Percentiles rank a stretch among this genome's conserved stretches.
Evolutionary conservation across 768 basidiomycete genomes (phyloP).

Genomic region (Boletus pseudo-olivaceus): DNA sequence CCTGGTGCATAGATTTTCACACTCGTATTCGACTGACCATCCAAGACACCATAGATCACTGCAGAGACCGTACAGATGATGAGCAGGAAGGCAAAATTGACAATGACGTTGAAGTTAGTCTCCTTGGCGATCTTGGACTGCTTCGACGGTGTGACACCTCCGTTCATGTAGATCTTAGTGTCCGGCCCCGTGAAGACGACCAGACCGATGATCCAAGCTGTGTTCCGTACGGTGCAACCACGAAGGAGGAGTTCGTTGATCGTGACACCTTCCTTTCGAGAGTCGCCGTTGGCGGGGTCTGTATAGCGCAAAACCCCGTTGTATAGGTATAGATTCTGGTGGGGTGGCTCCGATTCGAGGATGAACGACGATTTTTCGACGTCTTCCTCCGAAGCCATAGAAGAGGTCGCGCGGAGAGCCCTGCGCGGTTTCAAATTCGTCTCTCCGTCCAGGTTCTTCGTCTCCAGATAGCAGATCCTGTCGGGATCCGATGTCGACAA

Average conservation of each 20-base stretch:
- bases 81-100: slow-evolving; percentile 82
- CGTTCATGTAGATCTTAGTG: slow-evolving; percentile 90
- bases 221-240: slow-evolving; percentile 87
- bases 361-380: slow-evolving; percentile 82
- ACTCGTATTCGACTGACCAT: slow-evolving; percentile 59
- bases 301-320: slow-evolving; percentile 80
- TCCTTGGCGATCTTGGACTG: slow-evolving; percentile 97
- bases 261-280: slow-evolving; percentile 65
- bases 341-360: slow-evolving; percentile 90
- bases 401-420: slow-evolving; percentile 70
- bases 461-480: slow-evolving; percentile 92
- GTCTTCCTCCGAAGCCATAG: slow-evolving; percentile 83
- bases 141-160: slow-evolving; percentile 93
- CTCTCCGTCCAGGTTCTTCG: slow-evolving; percentile 97
- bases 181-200: slow-evolving; percentile 92
- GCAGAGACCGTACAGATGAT: slow-evolving; percentile 75
- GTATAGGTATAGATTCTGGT: slow-evolving; percentile 90
- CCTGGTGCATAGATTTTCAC: slow-evolving; percentile 68
- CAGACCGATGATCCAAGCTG: slow-evolving; percentile 89
- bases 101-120: slow-evolving; percentile 96
- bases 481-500: slow-evolving; percentile 90
- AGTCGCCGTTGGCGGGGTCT: slow-evolving; percentile 47
- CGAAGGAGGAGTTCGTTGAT: slow-evolving; percentile 93
- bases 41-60: slow-evolving; percentile 71
- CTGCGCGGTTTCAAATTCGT: slow-evolving; percentile 91